Conservation (phyloP, 352 stramenopile species). For the Chrysophaeum taylorii region DNA sequence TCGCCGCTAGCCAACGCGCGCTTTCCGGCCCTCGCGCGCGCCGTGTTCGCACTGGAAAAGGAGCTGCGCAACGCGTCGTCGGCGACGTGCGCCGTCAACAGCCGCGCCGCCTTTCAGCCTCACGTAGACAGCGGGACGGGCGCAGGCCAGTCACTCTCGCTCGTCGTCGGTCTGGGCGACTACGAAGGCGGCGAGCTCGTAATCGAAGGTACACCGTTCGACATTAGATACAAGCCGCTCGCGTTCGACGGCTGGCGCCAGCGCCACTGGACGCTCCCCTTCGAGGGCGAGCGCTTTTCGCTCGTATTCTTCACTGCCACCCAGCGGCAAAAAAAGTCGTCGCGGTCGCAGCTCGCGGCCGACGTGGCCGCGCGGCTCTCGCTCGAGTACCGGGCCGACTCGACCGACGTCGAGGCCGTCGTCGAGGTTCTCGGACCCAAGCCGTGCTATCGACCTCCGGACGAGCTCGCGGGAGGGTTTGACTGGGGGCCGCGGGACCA, state of each 20-base stretch:
- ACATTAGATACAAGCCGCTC: constrained; percentile 60
- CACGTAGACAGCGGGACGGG: constrained; percentile 62
- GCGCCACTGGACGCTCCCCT: constrained; percentile 62
- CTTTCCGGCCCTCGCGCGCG: constrained; percentile 50
- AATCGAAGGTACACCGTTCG: constrained; percentile 51
- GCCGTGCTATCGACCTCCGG: not conserved
- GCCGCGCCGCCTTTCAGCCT: constrained; percentile 61
- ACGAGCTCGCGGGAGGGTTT: not conserved
- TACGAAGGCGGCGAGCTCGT: constrained; percentile 57
- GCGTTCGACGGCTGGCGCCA: constrained; percentile 69
- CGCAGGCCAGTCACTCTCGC: constrained; percentile 52
- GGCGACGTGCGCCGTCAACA: constrained; percentile 64
- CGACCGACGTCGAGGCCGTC: not conserved
- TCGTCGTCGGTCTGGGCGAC: constrained; percentile 64
- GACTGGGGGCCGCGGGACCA: not conserved
- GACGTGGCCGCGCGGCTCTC: not conserved
- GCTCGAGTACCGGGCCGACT: not conserved
- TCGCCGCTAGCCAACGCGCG: constrained; percentile 51
- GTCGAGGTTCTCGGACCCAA: not conserved
- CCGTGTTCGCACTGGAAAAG: constrained; percentile 57
- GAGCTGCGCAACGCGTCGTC: constrained; percentile 45
- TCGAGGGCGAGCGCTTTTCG: constrained; percentile 56
- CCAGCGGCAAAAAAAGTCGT: not conserved
- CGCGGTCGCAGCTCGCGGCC: not conserved
- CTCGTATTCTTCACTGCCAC: constrained; percentile 66